Evolutionary conservation across 2,329 filamentous ascomycete genomes (phyloP).

Genomic region (Colletotrichum sp.): DNA sequence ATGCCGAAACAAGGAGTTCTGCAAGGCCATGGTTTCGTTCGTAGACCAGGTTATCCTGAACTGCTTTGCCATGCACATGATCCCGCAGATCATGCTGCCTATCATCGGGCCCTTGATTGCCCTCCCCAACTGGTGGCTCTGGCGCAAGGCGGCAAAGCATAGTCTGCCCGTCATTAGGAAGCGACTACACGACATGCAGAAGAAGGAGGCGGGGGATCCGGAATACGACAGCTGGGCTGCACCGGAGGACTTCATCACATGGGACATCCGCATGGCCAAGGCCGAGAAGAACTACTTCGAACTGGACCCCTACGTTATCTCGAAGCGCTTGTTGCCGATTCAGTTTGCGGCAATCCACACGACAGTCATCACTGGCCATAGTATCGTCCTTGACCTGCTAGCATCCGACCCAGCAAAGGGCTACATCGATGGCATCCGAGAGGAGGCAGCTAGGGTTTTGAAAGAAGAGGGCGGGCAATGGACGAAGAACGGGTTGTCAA

Average conservation of each 20-base stretch:
- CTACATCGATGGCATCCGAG: slow-evolving; percentile 44
- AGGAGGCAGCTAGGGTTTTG: slow-evolving; percentile 43
- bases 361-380: slow-evolving; percentile 56
- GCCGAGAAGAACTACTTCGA: slow-evolving; percentile 47
- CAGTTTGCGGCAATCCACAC: slow-evolving; percentile 67
- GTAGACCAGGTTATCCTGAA: slow-evolving; percentile 53
- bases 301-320: slow-evolving; percentile 51
- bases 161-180: slow-evolving; percentile 54
- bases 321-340: slow-evolving; percentile 57
- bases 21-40: slow-evolving; percentile 53
- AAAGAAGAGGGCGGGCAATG: slow-evolving; percentile 42
- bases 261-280: slow-evolving; percentile 57
- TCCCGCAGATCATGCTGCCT: slow-evolving; percentile 54
- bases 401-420: slow-evolving; percentile 37
- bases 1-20: slow-evolving; percentile 48
- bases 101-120: slow-evolving; percentile 50
- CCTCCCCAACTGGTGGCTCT: slow-evolving; percentile 52
- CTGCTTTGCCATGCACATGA: slow-evolving; percentile 47
- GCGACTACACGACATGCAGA: slow-evolving; percentile 51
- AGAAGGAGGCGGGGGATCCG: slow-evolving; percentile 43
- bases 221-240: slow-evolving; percentile 44
- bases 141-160: slow-evolving; percentile 44
- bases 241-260: slow-evolving; percentile 63
- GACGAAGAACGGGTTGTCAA: slow-evolving; percentile 49
- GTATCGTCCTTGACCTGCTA: slow-evolving; percentile 52